These are phyloP conservation scores for Leccinum truebloodii DNA, from an alignment of 768 basidiomycete genomes.

Conservation along the genomic window DNA sequence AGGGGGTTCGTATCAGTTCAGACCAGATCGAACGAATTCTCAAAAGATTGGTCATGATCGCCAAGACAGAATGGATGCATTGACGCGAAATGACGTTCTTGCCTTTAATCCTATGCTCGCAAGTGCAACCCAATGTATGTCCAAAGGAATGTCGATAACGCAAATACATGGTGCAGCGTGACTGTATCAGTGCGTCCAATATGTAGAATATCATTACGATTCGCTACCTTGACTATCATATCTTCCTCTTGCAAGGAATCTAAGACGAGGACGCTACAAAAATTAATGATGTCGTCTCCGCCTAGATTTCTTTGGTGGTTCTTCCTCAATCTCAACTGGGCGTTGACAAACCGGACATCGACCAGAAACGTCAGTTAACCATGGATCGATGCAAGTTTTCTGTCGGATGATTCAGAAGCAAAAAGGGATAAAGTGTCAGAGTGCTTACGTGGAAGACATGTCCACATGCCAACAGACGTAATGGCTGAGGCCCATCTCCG, in stretches of 20 bases:
- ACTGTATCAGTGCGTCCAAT: conserved; percentile 29
- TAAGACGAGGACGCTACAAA: conserved; percentile 4
- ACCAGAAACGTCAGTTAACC: conserved; percentile 83
- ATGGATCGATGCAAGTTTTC: conserved; percentile 90
- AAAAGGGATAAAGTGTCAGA: background rate
- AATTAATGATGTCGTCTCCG: conserved; percentile 25
- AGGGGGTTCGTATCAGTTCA: background rate
- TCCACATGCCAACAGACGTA: conserved; percentile 74
- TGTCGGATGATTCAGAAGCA: conserved; percentile 29
- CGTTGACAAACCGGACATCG: conserved; percentile 88
- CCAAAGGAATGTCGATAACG: conserved; percentile 27
- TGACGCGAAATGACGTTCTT: background rate
- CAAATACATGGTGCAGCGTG: conserved; percentile 24
- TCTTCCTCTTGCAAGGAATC: conserved; percentile 16
- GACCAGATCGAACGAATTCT: background rate
- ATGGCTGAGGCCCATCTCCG: conserved; percentile 73
- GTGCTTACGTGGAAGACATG: conserved; percentile 87
- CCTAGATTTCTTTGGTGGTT: conserved; percentile 35
- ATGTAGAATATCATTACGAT: conserved; percentile 34
- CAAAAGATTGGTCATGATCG: background rate
- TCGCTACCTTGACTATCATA: conserved; percentile 31
- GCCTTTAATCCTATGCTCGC: background rate
- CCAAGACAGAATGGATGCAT: background rate
- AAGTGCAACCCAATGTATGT: conserved; percentile 8
- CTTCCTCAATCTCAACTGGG: conserved; percentile 55